Evolutionary conservation across 2,329 filamentous ascomycete species (phyloP).

Genomic region (Colletotrichum coccodes): DNA sequence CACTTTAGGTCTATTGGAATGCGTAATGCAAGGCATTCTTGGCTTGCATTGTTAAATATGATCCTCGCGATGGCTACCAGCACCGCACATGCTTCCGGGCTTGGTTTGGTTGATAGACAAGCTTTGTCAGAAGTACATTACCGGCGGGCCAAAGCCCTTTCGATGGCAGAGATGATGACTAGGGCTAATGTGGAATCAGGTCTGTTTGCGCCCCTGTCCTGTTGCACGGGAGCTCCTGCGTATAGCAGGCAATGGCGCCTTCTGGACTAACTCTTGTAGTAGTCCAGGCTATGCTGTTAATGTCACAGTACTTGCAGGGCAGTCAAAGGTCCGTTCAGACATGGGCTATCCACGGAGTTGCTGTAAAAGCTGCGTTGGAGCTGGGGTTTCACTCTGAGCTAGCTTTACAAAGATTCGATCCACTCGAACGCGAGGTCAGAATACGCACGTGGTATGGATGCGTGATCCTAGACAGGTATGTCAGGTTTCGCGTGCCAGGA

Average conservation of each 20-base stretch:
- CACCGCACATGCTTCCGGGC: conserved; percentile 40
- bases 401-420: conserved; percentile 45
- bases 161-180: conserved; percentile 50
- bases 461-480: conserved; percentile 55
- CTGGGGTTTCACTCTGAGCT: conserved; percentile 60
- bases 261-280: not conserved
- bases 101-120: conserved; percentile 46
- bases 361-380: conserved; percentile 60
- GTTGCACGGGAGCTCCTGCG: not conserved
- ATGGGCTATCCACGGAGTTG: conserved; percentile 64
- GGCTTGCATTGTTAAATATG: conserved; percentile 61
- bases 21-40: conserved; percentile 53
- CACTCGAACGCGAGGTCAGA: conserved; percentile 56
- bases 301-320: conserved; percentile 63
- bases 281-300: conserved; percentile 61
- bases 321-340: conserved; percentile 63
- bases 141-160: conserved; percentile 53
- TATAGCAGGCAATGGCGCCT: not conserved
- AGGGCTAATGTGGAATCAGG: conserved; percentile 56
- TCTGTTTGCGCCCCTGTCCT: conserved; percentile 22
- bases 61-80: conserved; percentile 58
- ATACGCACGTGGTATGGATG: conserved; percentile 61
- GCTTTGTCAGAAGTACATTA: conserved; percentile 56
- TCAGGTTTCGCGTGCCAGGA: no score
- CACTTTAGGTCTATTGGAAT: conserved; percentile 35